Evolutionary conservation across 495 filamentous ascomycete genomes (phyloP).

Genomic region (Penicillium tannophilum): DNA sequence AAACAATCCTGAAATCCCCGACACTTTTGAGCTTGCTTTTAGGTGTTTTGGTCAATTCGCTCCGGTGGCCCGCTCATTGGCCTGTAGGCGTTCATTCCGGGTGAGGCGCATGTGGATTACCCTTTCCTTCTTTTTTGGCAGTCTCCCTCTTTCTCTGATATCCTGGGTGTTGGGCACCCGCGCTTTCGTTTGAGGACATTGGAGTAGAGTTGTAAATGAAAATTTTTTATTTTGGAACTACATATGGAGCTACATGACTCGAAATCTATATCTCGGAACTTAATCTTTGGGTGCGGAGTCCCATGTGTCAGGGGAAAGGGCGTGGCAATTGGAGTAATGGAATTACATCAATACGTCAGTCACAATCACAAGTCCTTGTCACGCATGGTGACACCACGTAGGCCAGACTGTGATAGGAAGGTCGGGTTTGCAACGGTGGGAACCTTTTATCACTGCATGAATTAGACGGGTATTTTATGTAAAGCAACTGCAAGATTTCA

Average conservation of each 20-base stretch:
- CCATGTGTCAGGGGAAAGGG: not conserved
- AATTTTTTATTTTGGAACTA: not conserved
- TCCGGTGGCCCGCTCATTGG: conserved; percentile 2
- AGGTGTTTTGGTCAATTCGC: conserved; percentile 21
- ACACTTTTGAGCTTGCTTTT: conserved; percentile 17
- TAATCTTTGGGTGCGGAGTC: not conserved
- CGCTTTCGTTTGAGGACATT: conserved; percentile 7
- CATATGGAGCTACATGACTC: no score
- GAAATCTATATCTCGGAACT: not conserved
- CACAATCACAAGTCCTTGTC: conserved; percentile 1
- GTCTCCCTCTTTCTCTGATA: conserved; percentile 7
- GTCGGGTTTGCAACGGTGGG: not conserved
- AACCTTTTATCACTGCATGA: not conserved
- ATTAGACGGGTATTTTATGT: not conserved
- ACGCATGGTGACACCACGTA: conserved; percentile 7
- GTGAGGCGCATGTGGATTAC: conserved; percentile 21
- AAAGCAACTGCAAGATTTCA: not conserved
- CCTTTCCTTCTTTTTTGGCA: conserved; percentile 15
- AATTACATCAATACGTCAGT: conserved; percentile 6
- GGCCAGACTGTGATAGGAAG: conserved; percentile 5
- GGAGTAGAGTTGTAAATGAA: conserved; percentile 1
- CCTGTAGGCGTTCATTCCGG: conserved; percentile 19
- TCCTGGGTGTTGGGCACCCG: conserved; percentile 9
- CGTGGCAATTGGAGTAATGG: conserved; percentile 10
- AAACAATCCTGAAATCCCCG: not conserved